Base-by-base conservation (phyloP, 169 alveolate genomes). In the Toxoplasma gondii region DNA sequence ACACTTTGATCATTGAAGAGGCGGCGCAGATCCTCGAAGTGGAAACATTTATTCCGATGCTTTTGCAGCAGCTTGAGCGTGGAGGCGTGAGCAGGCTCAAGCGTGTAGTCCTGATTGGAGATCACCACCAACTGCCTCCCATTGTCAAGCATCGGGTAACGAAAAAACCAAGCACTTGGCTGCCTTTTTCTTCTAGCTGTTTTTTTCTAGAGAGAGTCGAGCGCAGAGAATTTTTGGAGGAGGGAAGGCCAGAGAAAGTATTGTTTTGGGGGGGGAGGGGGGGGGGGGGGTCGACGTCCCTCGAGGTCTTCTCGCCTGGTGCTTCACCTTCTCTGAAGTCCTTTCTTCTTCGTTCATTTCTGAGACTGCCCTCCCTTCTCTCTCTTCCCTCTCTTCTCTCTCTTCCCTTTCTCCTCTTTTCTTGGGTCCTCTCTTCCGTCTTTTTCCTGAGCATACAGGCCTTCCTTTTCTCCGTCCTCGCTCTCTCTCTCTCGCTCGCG, bases 81-180 rank as follows among this genome's bases (percentile, higher is more conserved):
- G 93, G 90, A 74, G 69, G 87, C 31, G 83, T 88, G 93, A 91
- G 93, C 91, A 88, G 97, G 94, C 88, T 97, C 97, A 91, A 96
- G 96, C 95, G 99, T 67, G 97, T 98, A 86, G 97, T 98, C 82
- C 97, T 98, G 93, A 96, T 98, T 36, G 99, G 99, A 10, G 99
- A 98, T 95, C 98, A 98, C 94, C 97, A 97, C 93, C 99, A 98
- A 95, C 96, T 98, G 88, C 99, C 99, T 1, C 99, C 99, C 12
- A 98, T 98, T 45, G 98, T 98, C 58, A 97, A 98, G 96, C 97
- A 98, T 93, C 96, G 97, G 88, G 94, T 92, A 7, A 24, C 64
- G 41, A 38, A 10, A 44, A 36, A 36, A 94, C 96, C 49, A 93
- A 22, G 27, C 39, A 17, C 41, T 31, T 7, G 12, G 2, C 54